Conservation (phyloP, 345 rosid species). For the Kandelia obovata region DNA sequence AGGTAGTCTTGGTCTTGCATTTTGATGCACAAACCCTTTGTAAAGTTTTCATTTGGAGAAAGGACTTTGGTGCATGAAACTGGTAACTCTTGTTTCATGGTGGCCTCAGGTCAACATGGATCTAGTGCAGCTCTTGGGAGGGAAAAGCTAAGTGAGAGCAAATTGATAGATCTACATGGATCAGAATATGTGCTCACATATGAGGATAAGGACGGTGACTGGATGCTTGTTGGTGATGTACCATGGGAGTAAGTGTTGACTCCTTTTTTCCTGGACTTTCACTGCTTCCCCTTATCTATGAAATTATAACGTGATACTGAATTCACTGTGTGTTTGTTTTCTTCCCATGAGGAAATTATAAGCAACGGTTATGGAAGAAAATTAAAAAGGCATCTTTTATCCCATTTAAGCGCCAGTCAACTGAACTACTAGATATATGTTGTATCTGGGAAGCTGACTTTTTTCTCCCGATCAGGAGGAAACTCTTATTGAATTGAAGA, state of each 20-base stretch:
- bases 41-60: not conserved
- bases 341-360: not conserved
- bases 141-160: constrained; percentile 68
- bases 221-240: constrained; percentile 98
- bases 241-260: constrained; percentile 84
- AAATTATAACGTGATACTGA: not conserved
- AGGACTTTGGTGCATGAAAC: not conserved
- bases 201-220: constrained; percentile 89
- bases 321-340: not conserved
- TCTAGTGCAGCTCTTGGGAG: constrained; percentile 53
- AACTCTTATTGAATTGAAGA: no score
- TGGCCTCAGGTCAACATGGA: constrained; percentile 70
- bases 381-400: not conserved
- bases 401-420: no score
- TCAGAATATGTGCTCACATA: constrained; percentile 86
- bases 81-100: constrained; percentile 14
- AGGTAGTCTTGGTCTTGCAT: not conserved
- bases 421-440: no score
- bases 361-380: not conserved
- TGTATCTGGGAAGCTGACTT: no score
- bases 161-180: constrained; percentile 74
- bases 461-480: no score
- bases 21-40: not conserved
- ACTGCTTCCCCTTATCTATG: not conserved
- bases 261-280: constrained; percentile 1